Conservation (phyloP, 176 grass and related monocot genomes). For the Microstegium vimineum region DNA sequence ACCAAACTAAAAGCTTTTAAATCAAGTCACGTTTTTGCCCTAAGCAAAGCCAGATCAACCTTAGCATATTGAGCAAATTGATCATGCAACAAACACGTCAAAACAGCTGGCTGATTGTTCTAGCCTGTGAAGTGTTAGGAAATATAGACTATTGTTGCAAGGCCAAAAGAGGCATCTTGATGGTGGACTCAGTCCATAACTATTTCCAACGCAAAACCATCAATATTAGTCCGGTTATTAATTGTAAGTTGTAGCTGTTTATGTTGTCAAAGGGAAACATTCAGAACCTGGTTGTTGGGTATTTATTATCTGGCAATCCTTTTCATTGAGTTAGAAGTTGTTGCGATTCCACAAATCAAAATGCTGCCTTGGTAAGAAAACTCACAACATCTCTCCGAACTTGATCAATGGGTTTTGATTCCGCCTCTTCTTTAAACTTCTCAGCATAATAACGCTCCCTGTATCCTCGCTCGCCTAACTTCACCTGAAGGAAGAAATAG, state of each 20-base stretch:
- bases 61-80: conserved; percentile 13
- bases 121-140: neutral
- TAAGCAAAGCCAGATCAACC: neutral
- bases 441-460: conserved; percentile 84
- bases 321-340: neutral
- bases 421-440: conserved; percentile 81
- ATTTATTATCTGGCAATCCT: neutral
- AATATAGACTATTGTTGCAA: neutral
- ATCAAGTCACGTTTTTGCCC: neutral
- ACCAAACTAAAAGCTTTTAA: conserved; percentile 6
- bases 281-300: neutral
- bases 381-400: conserved; percentile 91
- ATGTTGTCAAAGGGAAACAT: neutral
- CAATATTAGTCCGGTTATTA: neutral
- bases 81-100: neutral
- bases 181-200: neutral
- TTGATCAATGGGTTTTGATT: conserved; percentile 59
- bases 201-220: neutral
- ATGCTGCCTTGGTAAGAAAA: conserved; percentile 22
- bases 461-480: conserved; percentile 91
- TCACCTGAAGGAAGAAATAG: conserved; percentile 56
- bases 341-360: conserved; percentile 20
- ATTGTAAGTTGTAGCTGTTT: neutral
- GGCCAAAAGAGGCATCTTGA: neutral
- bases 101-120: conserved; percentile 9